Conservation (phyloP, 2,329 filamentous ascomycete species). For the Mycocentrospora acerina region DNA sequence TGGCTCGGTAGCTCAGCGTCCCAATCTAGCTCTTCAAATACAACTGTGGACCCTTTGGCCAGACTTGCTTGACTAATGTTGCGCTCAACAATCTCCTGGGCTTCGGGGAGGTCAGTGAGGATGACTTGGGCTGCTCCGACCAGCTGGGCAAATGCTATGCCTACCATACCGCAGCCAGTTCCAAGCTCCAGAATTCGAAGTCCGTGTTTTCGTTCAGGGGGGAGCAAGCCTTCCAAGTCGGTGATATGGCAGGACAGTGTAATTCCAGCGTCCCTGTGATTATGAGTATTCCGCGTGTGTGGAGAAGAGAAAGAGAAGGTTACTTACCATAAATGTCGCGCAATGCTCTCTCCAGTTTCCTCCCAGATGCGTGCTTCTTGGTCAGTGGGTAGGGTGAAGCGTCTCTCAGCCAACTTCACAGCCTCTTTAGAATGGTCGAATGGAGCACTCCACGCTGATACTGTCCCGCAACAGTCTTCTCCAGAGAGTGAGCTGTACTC, state of each 20-base stretch:
- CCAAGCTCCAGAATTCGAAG: slow-evolving; percentile 63
- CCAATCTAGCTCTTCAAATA: slow-evolving; percentile 64
- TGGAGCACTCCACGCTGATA: slow-evolving; percentile 60
- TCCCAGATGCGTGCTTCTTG: slow-evolving; percentile 60
- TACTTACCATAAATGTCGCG: slow-evolving; percentile 68
- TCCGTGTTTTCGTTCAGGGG: neutral
- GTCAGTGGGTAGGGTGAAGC: slow-evolving; percentile 48
- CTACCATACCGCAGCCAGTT: slow-evolving; percentile 67
- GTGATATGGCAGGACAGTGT: slow-evolving; percentile 58
- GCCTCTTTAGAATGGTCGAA: slow-evolving; percentile 46
- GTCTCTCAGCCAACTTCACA: slow-evolving; percentile 57
- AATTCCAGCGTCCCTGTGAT: slow-evolving; percentile 58
- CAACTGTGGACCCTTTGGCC: slow-evolving; percentile 46
- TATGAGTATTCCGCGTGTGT: slow-evolving; percentile 1
- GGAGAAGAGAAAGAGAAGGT: neutral
- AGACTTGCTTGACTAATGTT: slow-evolving; percentile 55
- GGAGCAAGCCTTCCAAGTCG: slow-evolving; percentile 35
- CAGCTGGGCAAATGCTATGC: slow-evolving; percentile 61
- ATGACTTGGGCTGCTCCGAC: slow-evolving; percentile 55
- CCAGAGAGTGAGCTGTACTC: slow-evolving; percentile 26
- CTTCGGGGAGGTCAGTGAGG: slow-evolving; percentile 68
- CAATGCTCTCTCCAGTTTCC: slow-evolving; percentile 72
- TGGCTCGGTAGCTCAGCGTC: slow-evolving; percentile 51
- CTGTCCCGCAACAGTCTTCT: slow-evolving; percentile 47
- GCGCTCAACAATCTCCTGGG: slow-evolving; percentile 58